Evolutionary conservation across 768 basidiomycete species (phyloP).

Genomic region (Russula virescens): DNA sequence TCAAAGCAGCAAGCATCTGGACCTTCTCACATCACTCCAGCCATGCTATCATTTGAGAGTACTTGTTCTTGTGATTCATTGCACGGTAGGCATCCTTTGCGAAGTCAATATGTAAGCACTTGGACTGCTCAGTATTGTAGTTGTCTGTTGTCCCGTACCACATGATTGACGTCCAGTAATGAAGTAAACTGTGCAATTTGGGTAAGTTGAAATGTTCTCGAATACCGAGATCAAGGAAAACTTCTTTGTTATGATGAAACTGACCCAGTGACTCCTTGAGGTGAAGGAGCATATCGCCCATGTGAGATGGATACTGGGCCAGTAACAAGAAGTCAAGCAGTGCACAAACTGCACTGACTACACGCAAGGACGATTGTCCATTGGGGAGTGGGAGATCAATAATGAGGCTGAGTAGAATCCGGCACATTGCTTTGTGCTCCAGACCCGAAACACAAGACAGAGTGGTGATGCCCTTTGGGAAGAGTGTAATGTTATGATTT

Average conservation of each 20-base stretch:
- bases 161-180: conserved; percentile 36
- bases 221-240: conserved; percentile 27
- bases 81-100: too few species aligned
- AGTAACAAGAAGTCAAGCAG: too few species aligned
- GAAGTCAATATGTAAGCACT: too few species aligned
- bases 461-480: conserved; percentile 24
- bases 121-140: too few species aligned
- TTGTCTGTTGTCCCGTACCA: conserved; percentile 60
- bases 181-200: conserved; percentile 25
- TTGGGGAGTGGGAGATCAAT: not conserved
- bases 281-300: conserved; percentile 2
- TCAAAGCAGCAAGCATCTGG: too few species aligned
- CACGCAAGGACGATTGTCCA: fast-evolving
- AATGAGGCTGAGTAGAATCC: not conserved
- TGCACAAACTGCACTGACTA: not conserved
- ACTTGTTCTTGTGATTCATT: too few species aligned
- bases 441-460: conserved; percentile 25
- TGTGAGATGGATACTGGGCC: too few species aligned
- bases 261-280: conserved; percentile 15
- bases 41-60: too few species aligned
- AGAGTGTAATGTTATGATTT: conserved; percentile 25
- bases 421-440: conserved; percentile 26
- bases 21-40: too few species aligned
- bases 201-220: conserved; percentile 26
- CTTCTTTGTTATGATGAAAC: conserved; percentile 26